Evolutionary conservation across 2,329 filamentous ascomycete species (phyloP).

Genomic region (Aspergillus fumigatiaffinis): DNA sequence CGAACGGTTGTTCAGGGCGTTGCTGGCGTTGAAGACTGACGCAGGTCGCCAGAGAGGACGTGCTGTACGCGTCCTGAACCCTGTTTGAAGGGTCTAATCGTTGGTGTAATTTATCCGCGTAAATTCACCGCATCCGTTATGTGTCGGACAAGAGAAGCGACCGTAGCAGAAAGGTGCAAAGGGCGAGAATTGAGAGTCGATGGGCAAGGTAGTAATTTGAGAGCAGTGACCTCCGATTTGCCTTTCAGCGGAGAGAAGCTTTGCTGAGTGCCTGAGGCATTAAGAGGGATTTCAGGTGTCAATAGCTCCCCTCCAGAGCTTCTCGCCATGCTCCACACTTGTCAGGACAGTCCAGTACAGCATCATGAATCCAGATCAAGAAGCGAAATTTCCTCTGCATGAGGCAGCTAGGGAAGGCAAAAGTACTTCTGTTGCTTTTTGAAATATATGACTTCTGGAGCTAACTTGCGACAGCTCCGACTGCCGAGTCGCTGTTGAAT

Average conservation of each 20-base stretch:
- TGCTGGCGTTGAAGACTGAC: neutral
- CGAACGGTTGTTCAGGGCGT: neutral
- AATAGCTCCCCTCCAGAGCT: neutral
- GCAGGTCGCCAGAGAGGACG: constrained; percentile 3
- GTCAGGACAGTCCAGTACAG: neutral
- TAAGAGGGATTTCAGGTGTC: neutral
- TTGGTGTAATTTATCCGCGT: neutral
- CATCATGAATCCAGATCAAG: constrained; percentile 41
- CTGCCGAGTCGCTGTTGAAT: constrained; percentile 71
- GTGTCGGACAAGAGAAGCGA: neutral
- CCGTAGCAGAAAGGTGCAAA: neutral
- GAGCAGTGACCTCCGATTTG: constrained; percentile 3
- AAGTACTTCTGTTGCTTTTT: constrained; percentile 50
- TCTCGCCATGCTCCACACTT: neutral
- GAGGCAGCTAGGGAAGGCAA: constrained; percentile 81
- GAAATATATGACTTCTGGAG: constrained; percentile 4
- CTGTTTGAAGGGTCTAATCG: neutral
- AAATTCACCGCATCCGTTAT: neutral
- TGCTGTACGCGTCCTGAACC: constrained; percentile 17
- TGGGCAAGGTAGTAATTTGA: neutral
- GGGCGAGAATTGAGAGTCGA: neutral
- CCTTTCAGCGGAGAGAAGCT: constrained; percentile 15
- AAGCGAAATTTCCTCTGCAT: constrained; percentile 75
- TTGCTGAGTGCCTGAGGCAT: constrained; percentile 8
- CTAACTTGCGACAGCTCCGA: constrained; percentile 50